Conservation (phyloP, 805 yeast species). For the Komagataella ulmi region DNA sequence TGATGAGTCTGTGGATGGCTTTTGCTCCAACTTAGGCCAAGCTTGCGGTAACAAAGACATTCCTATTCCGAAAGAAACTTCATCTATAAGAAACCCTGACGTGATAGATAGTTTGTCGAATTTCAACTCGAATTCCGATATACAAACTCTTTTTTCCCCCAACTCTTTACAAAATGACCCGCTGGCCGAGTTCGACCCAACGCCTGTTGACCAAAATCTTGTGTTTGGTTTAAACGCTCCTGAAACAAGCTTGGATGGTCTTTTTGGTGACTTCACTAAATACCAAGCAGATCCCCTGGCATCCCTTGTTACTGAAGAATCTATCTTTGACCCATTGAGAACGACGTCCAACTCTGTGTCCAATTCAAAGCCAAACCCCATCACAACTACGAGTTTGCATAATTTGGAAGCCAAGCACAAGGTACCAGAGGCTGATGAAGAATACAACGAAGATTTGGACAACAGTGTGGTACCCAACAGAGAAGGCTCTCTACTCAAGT, state of each 20-base stretch:
- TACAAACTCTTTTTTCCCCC: not conserved
- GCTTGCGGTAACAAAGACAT: constrained; percentile 72
- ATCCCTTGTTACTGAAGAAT: constrained; percentile 38
- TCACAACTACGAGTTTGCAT: constrained; percentile 10
- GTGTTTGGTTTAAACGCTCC: constrained; percentile 24
- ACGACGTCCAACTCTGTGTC: constrained; percentile 1
- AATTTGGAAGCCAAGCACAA: constrained; percentile 4
- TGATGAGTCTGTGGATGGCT: constrained; percentile 60
- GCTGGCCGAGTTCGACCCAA: constrained; percentile 29
- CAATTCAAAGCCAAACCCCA: not conserved
- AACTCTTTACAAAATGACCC: constrained; percentile 19
- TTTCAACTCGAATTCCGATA: not conserved
- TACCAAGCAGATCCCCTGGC: constrained; percentile 21
- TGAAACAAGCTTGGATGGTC: not conserved
- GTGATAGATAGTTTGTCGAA: not conserved
- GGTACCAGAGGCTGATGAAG: constrained; percentile 5
- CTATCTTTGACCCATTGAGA: constrained; percentile 40
- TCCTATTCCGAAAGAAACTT: constrained; percentile 44
- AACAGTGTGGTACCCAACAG: constrained; percentile 57
- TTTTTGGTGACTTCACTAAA: constrained; percentile 3
- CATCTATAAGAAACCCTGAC: not conserved
- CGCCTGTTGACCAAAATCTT: constrained; percentile 37
- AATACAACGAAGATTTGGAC: constrained; percentile 17
- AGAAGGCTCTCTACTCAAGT: constrained; percentile 45
- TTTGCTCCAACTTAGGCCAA: constrained; percentile 61